Evolutionary conservation across 331 rosid genomes (phyloP).

Genomic region (Malus hybrid): DNA sequence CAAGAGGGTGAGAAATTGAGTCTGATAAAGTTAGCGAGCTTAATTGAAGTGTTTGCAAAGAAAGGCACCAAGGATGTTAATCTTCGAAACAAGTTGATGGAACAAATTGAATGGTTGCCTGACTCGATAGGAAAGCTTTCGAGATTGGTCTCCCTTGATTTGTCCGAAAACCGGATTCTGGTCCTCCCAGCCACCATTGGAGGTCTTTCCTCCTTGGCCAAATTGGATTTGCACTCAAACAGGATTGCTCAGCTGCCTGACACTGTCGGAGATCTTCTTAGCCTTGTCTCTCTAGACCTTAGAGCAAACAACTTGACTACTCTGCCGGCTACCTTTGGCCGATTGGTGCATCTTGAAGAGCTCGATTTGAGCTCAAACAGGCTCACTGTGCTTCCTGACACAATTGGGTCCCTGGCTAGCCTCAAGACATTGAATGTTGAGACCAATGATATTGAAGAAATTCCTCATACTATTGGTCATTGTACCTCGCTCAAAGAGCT

Average conservation of each 20-base stretch:
- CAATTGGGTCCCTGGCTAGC: constrained; percentile 59
- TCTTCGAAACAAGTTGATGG: constrained; percentile 57
- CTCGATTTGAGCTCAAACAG: constrained; percentile 74
- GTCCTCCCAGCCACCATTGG: constrained; percentile 67
- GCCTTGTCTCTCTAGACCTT: constrained; percentile 51
- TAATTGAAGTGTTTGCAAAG: constrained; percentile 71
- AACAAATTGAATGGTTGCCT: constrained; percentile 85
- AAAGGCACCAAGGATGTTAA: constrained; percentile 59
- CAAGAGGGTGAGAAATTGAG: constrained; percentile 70
- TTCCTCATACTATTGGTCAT: constrained; percentile 72
- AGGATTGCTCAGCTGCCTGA: constrained; percentile 55
- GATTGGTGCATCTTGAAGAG: constrained; percentile 60
- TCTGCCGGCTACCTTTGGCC: constrained; percentile 62
- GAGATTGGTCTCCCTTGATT: constrained; percentile 59
- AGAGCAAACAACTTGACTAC: constrained; percentile 54
- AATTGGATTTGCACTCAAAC: constrained; percentile 72
- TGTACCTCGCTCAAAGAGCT: constrained; percentile 71
- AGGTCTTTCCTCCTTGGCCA: constrained; percentile 61
- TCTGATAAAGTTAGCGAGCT: constrained; percentile 65
- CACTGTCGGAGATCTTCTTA: constrained; percentile 55
- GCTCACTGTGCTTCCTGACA: constrained; percentile 55
- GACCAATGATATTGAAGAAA: constrained; percentile 75
- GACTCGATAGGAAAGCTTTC: constrained; percentile 77
- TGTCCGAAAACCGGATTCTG: constrained; percentile 66
- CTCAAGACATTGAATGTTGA: constrained; percentile 59